Evolutionary conservation across 768 basidiomycete genomes (phyloP), one percentile per base, ranked within the genome.

Genomic region (Rhodotorula kratochvilovae): DNA sequence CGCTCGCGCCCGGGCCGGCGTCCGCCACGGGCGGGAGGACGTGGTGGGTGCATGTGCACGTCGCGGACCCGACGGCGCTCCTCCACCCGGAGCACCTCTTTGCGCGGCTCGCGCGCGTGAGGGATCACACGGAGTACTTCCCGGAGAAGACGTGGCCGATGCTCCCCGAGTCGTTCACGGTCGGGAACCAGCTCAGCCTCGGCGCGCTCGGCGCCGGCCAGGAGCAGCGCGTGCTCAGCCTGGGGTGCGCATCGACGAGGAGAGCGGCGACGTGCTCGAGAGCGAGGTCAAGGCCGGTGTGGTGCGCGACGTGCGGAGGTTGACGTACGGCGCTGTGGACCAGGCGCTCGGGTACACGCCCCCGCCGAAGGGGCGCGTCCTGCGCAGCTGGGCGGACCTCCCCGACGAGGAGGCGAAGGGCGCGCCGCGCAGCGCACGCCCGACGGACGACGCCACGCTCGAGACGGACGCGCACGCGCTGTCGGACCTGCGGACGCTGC

Each of bases 61-160:
- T 99, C 66, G 94, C 96, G 17, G 96, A 99, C 79, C 94, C 94
- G 1, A 92, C 91, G 3, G 83, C 88, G 19, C 74, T 89, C 59
- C 83, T 99, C 35, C 88, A 88, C 29, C 90, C 89, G 0, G 84
- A 83, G 2, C 89, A 94, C 78, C 74, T 81, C 12, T 77, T 92
- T 5, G 84, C 89, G 1, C 80, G 82, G 36, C 80, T 82, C 10
- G 94, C 94, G 1, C 82, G 83, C 10, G 77, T 81, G 56, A 81
- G 83, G 67, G 82, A 82, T 5, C 78, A 83, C 55, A 85, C 90
- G 0, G 76, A 82, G 1, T 99, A 99, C 79, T 84, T 89, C 59
- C 77, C 84, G 0, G 86, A 90, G 69, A 82, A 84, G 35, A 84
- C 87, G 2, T 84, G 81, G 78, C 85, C 90, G 0, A 87, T 98